Conservation (phyloP, 2,329 filamentous ascomycete species). For the Monilinia vaccinii-corymbosi region DNA sequence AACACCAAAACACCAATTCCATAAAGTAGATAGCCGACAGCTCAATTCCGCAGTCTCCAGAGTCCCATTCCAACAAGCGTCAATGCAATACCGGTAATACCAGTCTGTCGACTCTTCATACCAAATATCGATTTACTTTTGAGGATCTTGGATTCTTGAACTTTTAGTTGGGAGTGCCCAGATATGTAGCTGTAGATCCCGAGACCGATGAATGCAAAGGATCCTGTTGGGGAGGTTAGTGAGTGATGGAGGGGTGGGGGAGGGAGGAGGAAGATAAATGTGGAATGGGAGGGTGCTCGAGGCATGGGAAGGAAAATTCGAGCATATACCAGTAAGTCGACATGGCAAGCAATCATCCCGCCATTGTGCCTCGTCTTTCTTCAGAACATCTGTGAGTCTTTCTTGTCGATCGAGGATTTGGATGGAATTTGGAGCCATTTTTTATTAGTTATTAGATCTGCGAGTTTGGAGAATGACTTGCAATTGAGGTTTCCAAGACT, state of each 20-base stretch:
- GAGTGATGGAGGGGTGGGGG: not conserved
- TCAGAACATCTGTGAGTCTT: conserved; percentile 21
- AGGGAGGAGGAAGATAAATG: not conserved
- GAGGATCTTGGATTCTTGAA: conserved; percentile 56
- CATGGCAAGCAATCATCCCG: conserved; percentile 34
- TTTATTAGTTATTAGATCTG: not conserved
- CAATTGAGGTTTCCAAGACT: not conserved
- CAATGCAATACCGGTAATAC: conserved; percentile 59
- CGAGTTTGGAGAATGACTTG: not conserved
- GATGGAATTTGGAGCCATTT: not conserved
- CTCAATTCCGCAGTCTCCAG: conserved; percentile 38
- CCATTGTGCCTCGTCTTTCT: conserved; percentile 17
- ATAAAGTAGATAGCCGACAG: not conserved
- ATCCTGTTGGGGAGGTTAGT: conserved; percentile 41
- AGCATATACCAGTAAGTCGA: conserved; percentile 24
- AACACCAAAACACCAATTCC: not conserved
- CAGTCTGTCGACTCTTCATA: conserved; percentile 59
- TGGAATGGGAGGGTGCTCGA: not conserved
- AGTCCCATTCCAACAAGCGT: conserved; percentile 61
- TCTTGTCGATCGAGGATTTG: conserved; percentile 21
- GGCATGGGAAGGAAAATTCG: not conserved
- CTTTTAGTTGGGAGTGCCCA: conserved; percentile 61
- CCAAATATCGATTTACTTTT: conserved; percentile 63
- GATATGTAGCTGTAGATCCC: conserved; percentile 71
- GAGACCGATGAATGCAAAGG: conserved; percentile 65